A percentile compares a stretch with the other conserved stretches of the same genome.
Conservation (phyloP, 2,329 filamentous ascomycete species). For the Ophiosphaerella korrae region DNA sequence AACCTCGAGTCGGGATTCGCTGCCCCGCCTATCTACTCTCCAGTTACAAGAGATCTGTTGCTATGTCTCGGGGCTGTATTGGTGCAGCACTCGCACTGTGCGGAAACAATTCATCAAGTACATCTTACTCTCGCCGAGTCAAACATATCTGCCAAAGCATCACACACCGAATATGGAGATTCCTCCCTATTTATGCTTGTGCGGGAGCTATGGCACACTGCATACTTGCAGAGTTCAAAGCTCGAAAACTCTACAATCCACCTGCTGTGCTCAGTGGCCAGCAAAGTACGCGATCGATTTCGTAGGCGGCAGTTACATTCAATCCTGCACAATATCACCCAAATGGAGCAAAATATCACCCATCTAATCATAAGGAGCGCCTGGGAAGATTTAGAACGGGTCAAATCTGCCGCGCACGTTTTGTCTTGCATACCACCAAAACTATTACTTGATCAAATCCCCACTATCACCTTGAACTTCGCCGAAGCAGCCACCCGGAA, state of each 20-base stretch:
- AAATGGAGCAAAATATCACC: neutral
- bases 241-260: neutral
- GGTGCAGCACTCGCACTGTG: constrained; percentile 4
- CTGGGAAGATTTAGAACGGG: neutral
- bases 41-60: constrained; percentile 15
- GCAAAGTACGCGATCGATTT: constrained; percentile 10
- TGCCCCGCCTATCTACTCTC: constrained; percentile 14
- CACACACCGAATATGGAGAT: constrained; percentile 9
- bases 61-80: constrained; percentile 13
- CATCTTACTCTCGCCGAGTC: constrained; percentile 17
- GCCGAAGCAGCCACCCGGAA: constrained; percentile 4
- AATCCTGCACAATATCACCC: neutral
- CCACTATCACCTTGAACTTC: constrained; percentile 12
- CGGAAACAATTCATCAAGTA: constrained; percentile 7
- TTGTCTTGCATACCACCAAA: constrained; percentile 18
- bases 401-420: constrained; percentile 7
- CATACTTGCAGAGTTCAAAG: neutral
- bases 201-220: constrained; percentile 16
- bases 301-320: neutral
- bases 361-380: neutral
- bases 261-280: constrained; percentile 6
- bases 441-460: constrained; percentile 9
- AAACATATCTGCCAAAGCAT: constrained; percentile 4
- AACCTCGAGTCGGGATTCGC: constrained; percentile 4
- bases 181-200: constrained; percentile 15